Evolutionary conservation across 805 yeast species (phyloP).

Genomic region (Yamadazyma scolyti): DNA sequence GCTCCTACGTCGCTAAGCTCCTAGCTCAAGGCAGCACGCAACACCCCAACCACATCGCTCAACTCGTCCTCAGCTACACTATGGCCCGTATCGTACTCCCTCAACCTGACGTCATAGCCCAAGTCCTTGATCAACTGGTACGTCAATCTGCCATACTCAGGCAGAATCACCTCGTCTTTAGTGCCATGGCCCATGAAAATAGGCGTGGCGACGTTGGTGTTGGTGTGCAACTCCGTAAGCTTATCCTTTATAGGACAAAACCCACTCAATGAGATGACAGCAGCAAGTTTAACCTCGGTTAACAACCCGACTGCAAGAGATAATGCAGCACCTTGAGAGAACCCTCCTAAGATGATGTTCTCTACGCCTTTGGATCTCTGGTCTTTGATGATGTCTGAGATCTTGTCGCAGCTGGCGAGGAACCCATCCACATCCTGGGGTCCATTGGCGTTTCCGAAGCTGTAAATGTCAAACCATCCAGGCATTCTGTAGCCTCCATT

Average conservation of each 20-base stretch:
- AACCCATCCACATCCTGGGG: slow-evolving; percentile 55
- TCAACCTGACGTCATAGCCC: slow-evolving; percentile 52
- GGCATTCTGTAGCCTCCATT: slow-evolving; percentile 69
- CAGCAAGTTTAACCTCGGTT: slow-evolving; percentile 66
- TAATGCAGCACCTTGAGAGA: slow-evolving; percentile 90
- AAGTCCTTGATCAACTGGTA: slow-evolving; percentile 44
- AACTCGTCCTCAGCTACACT: slow-evolving; percentile 67
- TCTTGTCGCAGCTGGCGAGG: slow-evolving; percentile 42
- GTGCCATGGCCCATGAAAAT: slow-evolving; percentile 89
- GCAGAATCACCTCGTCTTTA: slow-evolving; percentile 61
- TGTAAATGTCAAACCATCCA: slow-evolving; percentile 80
- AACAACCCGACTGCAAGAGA: slow-evolving; percentile 58
- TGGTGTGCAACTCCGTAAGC: slow-evolving; percentile 8
- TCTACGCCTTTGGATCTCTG: too few species aligned
- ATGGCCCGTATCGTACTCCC: slow-evolving; percentile 65
- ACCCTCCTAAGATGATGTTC: slow-evolving; percentile 87
- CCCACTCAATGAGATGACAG: slow-evolving; percentile 75
- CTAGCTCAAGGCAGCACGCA: too few species aligned
- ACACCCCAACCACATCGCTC: slow-evolving; percentile 46
- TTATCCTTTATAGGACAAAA: slow-evolving; percentile 45
- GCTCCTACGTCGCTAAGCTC: too few species aligned
- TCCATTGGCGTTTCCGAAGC: slow-evolving; percentile 46
- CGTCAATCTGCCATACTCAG: slow-evolving; percentile 35
- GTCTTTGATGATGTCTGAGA: slow-evolving; percentile 47
- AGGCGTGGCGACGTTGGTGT: slow-evolving; percentile 59